Conservation (phyloP, 2,329 filamentous ascomycete species). For the Paraconiothyrium brasiliense region DNA sequence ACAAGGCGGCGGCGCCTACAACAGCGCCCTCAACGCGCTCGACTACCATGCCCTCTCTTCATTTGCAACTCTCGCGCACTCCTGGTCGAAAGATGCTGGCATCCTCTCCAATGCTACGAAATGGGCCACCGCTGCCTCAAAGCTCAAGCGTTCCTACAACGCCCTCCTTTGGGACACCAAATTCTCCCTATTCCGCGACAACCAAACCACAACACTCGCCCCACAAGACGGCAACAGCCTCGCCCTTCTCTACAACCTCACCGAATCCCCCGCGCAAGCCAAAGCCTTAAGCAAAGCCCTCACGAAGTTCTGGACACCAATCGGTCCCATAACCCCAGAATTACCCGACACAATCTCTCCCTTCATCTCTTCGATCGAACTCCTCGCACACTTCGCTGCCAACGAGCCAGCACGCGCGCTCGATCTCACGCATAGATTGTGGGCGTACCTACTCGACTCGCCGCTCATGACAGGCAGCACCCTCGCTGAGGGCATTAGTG, state of each 20-base stretch:
- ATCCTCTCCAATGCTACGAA: constrained; percentile 14
- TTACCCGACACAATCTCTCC: constrained; percentile 50
- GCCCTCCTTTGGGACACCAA: constrained; percentile 21
- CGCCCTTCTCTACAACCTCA: constrained; percentile 35
- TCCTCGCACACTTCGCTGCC: constrained; percentile 44
- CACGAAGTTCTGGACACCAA: constrained; percentile 35
- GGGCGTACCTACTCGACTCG: constrained; percentile 41
- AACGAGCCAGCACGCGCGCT: constrained; percentile 34
- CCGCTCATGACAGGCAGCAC: constrained; percentile 50
- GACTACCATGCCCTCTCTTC: constrained; percentile 41
- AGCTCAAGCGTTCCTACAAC: constrained; percentile 23
- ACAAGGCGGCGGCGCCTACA: constrained; percentile 40
- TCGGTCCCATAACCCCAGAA: constrained; percentile 46
- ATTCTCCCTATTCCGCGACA: constrained; percentile 27
- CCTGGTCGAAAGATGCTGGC: constrained; percentile 17
- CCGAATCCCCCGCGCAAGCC: constrained; percentile 21
- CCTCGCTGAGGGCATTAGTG: constrained; percentile 48
- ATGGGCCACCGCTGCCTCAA: constrained; percentile 19
- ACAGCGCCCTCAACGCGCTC: constrained; percentile 45
- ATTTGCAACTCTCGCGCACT: constrained; percentile 26
- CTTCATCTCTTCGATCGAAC: constrained; percentile 48
- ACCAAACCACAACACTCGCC: constrained; percentile 28
- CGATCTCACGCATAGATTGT: constrained; percentile 40
- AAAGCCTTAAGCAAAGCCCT: constrained; percentile 28
- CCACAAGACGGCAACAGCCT: constrained; percentile 38